These are phyloP conservation scores for Sindora glabra DNA, from an alignment of 306 rosid genomes.

Conservation along the genomic window DNA sequence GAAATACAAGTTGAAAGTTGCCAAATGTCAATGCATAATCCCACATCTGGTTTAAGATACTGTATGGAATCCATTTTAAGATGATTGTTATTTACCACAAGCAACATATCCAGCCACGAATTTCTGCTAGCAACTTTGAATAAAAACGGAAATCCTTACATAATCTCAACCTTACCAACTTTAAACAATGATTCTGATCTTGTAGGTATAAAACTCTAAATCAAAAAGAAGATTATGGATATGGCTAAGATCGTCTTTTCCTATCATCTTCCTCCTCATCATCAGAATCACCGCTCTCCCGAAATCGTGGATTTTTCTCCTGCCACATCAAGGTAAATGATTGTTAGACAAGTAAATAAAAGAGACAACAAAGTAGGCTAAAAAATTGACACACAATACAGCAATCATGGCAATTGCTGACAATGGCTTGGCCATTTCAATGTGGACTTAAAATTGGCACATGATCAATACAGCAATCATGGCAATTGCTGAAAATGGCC, in stretches of 20 bases:
- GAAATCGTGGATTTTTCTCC: conserved; percentile 97
- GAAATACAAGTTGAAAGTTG: too few relatives aligned
- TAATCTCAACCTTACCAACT: conserved; percentile 1
- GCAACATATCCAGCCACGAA: conserved; percentile 1
- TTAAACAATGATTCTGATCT: neutral
- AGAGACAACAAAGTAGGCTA: neutral
- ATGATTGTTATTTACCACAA: too few relatives aligned
- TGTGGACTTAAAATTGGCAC: too few relatives aligned
- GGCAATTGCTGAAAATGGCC: too few relatives aligned
- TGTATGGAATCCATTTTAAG: too few relatives aligned
- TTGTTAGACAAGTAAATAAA: too few relatives aligned
- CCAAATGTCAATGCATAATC: too few relatives aligned
- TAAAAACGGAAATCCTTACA: neutral
- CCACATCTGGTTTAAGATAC: too few relatives aligned
- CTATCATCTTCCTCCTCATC: conserved; percentile 88
- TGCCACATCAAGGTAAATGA: conserved; percentile 24
- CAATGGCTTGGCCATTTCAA: too few relatives aligned
- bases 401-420: neutral
- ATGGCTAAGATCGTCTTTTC: conserved; percentile 37
- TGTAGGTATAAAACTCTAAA: neutral
- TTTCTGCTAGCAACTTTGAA: neutral
- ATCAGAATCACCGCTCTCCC: conserved; percentile 96
- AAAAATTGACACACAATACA: neutral
- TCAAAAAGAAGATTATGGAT: neutral
- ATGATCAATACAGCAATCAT: too few relatives aligned